Conservation (phyloP, 2,329 filamentous ascomycete genomes). For the Cercospora sp. region DNA sequence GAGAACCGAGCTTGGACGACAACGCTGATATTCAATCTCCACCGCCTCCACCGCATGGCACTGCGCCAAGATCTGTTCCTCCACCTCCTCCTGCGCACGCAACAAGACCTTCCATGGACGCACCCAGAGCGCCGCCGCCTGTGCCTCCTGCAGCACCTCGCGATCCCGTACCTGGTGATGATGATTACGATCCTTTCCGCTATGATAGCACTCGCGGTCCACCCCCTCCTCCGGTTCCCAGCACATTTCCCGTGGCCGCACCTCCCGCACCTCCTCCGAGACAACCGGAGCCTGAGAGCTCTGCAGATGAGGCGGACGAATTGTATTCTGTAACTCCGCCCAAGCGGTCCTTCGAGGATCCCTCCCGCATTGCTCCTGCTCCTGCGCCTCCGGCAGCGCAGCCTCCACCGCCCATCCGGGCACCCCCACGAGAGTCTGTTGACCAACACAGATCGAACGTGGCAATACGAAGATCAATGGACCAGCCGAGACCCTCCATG, state of each 20-base stretch:
- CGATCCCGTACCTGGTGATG: constrained; percentile 45
- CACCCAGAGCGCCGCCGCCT: constrained; percentile 69
- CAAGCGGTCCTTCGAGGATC: constrained; percentile 37
- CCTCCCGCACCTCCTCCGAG: constrained; percentile 38
- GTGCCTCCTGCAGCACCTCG: constrained; percentile 52
- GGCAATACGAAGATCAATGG: constrained; percentile 65
- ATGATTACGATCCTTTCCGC: constrained; percentile 69
- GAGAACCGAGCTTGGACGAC: constrained; percentile 73
- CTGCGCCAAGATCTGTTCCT: constrained; percentile 51
- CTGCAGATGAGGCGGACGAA: constrained; percentile 51
- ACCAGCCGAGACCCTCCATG: constrained; percentile 69
- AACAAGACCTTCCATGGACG: constrained; percentile 63
- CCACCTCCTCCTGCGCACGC: constrained; percentile 53
- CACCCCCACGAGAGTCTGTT: constrained; percentile 51
- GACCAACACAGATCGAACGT: constrained; percentile 60
- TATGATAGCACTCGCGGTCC: constrained; percentile 42
- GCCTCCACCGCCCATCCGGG: constrained; percentile 38
- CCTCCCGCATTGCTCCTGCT: constrained; percentile 43
- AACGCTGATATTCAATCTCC: constrained; percentile 53
- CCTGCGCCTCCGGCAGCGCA: constrained; percentile 48
- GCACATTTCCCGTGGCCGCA: constrained; percentile 30
- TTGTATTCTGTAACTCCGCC: constrained; percentile 48
- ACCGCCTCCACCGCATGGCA: constrained; percentile 38
- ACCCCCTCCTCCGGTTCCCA: constrained; percentile 37
- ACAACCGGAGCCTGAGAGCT: constrained; percentile 38